Evolutionary conservation across 2,329 filamentous ascomycete species (phyloP).

Genomic region (Fusarium verrucosum): DNA sequence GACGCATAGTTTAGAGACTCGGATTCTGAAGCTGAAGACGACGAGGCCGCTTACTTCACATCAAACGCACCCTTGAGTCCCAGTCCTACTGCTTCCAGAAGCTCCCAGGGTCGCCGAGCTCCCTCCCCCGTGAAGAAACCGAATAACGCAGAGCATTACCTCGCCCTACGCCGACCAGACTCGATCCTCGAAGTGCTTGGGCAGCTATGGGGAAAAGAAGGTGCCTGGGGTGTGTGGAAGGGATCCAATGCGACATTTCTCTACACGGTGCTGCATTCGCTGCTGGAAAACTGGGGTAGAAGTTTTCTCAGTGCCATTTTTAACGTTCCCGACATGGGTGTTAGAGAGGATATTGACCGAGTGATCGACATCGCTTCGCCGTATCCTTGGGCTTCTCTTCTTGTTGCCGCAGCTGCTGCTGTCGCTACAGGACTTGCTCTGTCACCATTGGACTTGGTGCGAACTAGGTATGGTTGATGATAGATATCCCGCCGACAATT

Average conservation of each 20-base stretch:
- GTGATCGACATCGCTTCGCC: slow-evolving; percentile 77
- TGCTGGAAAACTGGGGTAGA: slow-evolving; percentile 90
- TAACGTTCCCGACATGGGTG: slow-evolving; percentile 84
- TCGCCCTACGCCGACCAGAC: slow-evolving; percentile 77
- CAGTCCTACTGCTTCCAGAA: slow-evolving; percentile 52
- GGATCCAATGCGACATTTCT: slow-evolving; percentile 91
- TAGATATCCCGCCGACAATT: neutral
- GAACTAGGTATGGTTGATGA: slow-evolving; percentile 65
- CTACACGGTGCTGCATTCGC: slow-evolving; percentile 85
- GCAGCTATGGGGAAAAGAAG: slow-evolving; percentile 89
- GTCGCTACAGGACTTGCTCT: slow-evolving; percentile 81
- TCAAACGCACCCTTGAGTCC: slow-evolving; percentile 68
- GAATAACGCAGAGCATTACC: slow-evolving; percentile 61
- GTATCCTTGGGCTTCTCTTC: slow-evolving; percentile 82
- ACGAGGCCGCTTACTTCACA: slow-evolving; percentile 87
- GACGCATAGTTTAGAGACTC: slow-evolving; percentile 58
- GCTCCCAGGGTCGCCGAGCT: slow-evolving; percentile 46
- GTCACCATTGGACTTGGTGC: slow-evolving; percentile 87
- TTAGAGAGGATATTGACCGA: slow-evolving; percentile 80
- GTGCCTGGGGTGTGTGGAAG: slow-evolving; percentile 94
- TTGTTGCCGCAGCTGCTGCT: slow-evolving; percentile 72
- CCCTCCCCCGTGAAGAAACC: slow-evolving; percentile 51
- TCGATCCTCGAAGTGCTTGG: slow-evolving; percentile 87
- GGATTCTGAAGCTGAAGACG: slow-evolving; percentile 76
- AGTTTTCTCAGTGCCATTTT: slow-evolving; percentile 90